phyloP scores from a whole-genome alignment of 306 rosid genomes.

The Vigna radiata region DNA sequence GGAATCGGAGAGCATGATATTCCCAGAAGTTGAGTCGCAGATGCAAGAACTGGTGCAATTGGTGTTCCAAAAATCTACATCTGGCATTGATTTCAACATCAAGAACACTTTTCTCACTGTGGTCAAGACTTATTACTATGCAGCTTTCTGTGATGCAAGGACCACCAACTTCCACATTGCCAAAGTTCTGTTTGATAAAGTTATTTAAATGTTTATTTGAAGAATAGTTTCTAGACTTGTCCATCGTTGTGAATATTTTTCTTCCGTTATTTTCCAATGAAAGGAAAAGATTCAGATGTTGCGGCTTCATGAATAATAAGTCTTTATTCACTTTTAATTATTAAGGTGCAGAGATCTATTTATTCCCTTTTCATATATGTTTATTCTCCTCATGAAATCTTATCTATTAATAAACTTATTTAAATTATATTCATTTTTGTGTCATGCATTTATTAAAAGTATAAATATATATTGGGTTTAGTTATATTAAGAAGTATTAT shows the following conservation, averaged over 20 bases:
- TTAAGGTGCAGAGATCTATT: too few species aligned
- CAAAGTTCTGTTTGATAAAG: slow-evolving; percentile 84
- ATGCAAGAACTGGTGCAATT: slow-evolving; percentile 75
- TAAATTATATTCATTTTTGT: too few species aligned
- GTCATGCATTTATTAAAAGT: too few species aligned
- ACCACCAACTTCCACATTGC: slow-evolving; percentile 73
- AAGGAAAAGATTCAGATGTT: not conserved
- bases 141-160: slow-evolving; percentile 65
- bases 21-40: slow-evolving; percentile 61
- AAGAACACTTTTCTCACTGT: slow-evolving; percentile 75
- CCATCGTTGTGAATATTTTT: slow-evolving; percentile 31
- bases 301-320: not conserved
- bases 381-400: too few species aligned
- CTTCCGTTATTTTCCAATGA: not conserved
- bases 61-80: slow-evolving; percentile 62
- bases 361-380: too few species aligned
- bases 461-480: too few species aligned
- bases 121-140: slow-evolving; percentile 74
- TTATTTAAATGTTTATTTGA: slow-evolving; percentile 39
- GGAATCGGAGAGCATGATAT: slow-evolving; percentile 48
- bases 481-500: too few species aligned
- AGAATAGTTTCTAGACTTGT: not conserved
- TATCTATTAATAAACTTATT: too few species aligned
- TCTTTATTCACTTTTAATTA: too few species aligned
- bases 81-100: slow-evolving; percentile 55